Conservation (phyloP, 148 eudicot genomes). For the Vaccinium darrowii region DNA sequence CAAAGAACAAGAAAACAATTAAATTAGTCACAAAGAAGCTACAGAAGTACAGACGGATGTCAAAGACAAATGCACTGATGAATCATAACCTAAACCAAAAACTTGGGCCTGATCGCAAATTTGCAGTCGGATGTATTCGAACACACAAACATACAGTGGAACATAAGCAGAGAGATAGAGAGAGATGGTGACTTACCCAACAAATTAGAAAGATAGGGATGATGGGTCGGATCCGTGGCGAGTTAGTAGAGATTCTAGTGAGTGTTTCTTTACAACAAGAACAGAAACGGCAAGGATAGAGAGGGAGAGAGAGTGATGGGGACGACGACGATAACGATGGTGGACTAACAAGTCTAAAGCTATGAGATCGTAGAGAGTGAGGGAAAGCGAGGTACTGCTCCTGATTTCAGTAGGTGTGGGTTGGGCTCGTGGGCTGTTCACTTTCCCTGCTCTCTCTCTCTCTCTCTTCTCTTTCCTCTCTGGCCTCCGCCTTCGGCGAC, state of each 20-base stretch:
- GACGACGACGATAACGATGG: constrained; percentile 11
- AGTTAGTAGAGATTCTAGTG: constrained; percentile 20
- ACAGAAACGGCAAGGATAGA: background rate
- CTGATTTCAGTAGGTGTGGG: background rate
- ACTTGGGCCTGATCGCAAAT: constrained; percentile 13
- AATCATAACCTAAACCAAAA: background rate
- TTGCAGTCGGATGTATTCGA: background rate
- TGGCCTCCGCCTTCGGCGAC: background rate
- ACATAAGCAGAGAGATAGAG: no score
- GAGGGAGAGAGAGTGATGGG: background rate
- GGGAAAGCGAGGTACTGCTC: background rate
- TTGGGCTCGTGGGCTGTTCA: background rate
- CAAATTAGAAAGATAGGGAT: constrained; percentile 15
- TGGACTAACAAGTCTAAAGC: constrained; percentile 11
- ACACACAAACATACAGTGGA: background rate
- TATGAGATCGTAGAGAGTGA: background rate
- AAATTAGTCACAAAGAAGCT: constrained; percentile 5
- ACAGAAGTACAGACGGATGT: background rate
- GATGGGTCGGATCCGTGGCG: constrained; percentile 36
- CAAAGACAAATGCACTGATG: background rate
- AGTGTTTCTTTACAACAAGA: constrained; percentile 5
- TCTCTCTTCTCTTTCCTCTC: background rate
- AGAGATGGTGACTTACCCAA: constrained; percentile 23
- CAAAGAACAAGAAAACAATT: background rate
- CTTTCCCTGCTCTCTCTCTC: background rate